Evolutionary conservation across 306 rosid genomes (phyloP).

Genomic region (Pachyrhizus erosus): DNA sequence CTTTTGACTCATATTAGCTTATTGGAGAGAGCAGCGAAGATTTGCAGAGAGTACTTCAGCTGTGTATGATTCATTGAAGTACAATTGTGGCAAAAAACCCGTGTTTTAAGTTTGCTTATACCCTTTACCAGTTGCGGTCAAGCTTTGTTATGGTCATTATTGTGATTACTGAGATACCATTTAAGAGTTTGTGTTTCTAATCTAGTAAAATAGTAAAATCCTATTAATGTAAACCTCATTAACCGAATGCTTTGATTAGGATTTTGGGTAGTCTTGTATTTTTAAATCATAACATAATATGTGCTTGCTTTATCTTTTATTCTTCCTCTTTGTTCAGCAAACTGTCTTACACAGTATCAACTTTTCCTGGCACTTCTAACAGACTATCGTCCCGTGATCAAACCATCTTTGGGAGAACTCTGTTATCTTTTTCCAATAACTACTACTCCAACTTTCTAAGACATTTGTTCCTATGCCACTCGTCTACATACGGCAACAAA

Average conservation of each 20-base stretch:
- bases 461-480: not conserved
- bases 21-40: not conserved
- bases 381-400: not conserved
- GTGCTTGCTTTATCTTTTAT: not conserved
- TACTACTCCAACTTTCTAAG: slow-evolving; percentile 3
- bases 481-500: not conserved
- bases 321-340: not conserved
- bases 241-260: not conserved
- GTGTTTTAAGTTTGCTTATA: not conserved
- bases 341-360: not conserved
- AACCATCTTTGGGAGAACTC: not conserved
- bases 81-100: not conserved
- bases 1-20: not conserved
- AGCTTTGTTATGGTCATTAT: not conserved
- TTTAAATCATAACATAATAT: not conserved
- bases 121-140: not conserved
- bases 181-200: not conserved
- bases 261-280: not conserved
- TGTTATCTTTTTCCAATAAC: not conserved
- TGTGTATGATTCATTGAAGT: not conserved
- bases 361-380: not conserved
- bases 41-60: not conserved
- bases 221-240: not conserved
- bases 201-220: not conserved
- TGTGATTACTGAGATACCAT: not conserved